phyloP scores from a whole-genome alignment of 495 filamentous ascomycete species.

The Letharia columbiana region DNA sequence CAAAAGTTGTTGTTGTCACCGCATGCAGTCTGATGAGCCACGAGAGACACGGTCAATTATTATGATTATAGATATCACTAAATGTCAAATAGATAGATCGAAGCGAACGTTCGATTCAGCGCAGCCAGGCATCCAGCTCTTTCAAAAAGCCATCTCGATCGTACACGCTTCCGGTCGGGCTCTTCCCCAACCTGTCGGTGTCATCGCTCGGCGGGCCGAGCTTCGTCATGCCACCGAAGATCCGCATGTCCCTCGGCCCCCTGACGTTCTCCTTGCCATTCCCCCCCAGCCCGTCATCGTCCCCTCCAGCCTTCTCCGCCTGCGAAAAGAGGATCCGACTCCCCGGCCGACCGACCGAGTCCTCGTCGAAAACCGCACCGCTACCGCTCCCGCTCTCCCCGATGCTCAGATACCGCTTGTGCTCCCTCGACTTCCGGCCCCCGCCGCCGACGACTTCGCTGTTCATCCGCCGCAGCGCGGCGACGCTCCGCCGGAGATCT shows the following conservation, averaged over 20 bases:
- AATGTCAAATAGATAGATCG: neutral
- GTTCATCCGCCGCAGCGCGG: slow-evolving; percentile 24
- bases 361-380: slow-evolving; percentile 6
- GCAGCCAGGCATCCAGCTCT: slow-evolving; percentile 23
- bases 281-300: neutral
- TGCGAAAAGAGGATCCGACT: neutral
- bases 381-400: slow-evolving; percentile 11
- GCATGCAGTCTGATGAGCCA: neutral
- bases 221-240: slow-evolving; percentile 4
- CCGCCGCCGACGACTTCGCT: slow-evolving; percentile 17
- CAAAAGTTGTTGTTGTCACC: neutral
- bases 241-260: neutral
- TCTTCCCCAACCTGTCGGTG: neutral
- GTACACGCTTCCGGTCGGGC: slow-evolving; percentile 34
- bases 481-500: slow-evolving; percentile 3
- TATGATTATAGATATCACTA: slow-evolving; percentile 4
- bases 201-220: neutral
- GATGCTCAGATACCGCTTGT: slow-evolving; percentile 19
- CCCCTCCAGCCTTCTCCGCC: neutral
- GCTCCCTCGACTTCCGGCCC: slow-evolving; percentile 6
- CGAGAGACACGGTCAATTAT: neutral
- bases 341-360: neutral
- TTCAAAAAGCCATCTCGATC: slow-evolving; percentile 43
- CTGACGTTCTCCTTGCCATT: slow-evolving; percentile 1
- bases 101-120: neutral